phyloP scores from a whole-genome alignment of 2,329 filamentous ascomycete genomes.

The Calonectria henricotiae region DNA sequence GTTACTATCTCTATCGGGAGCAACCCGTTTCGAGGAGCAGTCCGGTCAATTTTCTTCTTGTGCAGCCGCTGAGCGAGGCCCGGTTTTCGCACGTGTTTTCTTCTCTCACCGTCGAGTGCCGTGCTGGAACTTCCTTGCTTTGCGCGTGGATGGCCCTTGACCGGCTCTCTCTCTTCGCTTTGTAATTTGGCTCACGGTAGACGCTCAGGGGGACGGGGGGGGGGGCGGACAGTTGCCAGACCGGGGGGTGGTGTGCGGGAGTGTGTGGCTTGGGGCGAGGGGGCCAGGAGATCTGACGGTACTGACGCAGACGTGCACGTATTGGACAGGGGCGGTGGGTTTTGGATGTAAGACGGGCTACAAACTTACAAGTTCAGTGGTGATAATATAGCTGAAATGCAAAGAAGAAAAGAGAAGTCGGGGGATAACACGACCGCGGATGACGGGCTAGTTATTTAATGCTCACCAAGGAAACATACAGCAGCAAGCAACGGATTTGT shows the following conservation, averaged over 20 bases:
- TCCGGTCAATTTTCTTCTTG: slow-evolving; percentile 23
- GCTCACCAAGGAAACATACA: slow-evolving; percentile 21
- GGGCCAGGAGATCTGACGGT: slow-evolving; percentile 14
- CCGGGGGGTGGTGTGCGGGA: slow-evolving; percentile 6
- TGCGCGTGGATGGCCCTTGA: not conserved
- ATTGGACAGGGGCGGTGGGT: slow-evolving; percentile 17
- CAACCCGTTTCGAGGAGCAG: slow-evolving; percentile 19
- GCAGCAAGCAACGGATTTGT: slow-evolving; percentile 1
- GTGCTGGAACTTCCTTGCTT: not conserved
- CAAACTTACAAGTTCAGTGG: not conserved
- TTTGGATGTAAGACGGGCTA: slow-evolving; percentile 12
- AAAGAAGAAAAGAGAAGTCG: slow-evolving; percentile 19
- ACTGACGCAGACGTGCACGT: slow-evolving; percentile 13
- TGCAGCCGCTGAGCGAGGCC: slow-evolving; percentile 4
- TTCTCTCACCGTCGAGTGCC: not conserved
- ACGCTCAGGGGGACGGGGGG: slow-evolving; percentile 3
- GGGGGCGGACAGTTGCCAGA: slow-evolving; percentile 7
- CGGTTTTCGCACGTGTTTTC: slow-evolving; percentile 31
- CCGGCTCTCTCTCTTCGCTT: slow-evolving; percentile 18
- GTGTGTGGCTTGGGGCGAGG: slow-evolving; percentile 24
- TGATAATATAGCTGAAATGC: slow-evolving; percentile 1
- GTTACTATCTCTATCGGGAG: slow-evolving; percentile 14
- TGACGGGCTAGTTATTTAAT: slow-evolving; percentile 24
- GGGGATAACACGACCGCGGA: slow-evolving; percentile 10
- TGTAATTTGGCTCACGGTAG: slow-evolving; percentile 31